Evolutionary conservation across 805 yeast genomes (phyloP), one percentile per base, ranked within the genome.

Genomic region (Ogataea pilisensis): DNA sequence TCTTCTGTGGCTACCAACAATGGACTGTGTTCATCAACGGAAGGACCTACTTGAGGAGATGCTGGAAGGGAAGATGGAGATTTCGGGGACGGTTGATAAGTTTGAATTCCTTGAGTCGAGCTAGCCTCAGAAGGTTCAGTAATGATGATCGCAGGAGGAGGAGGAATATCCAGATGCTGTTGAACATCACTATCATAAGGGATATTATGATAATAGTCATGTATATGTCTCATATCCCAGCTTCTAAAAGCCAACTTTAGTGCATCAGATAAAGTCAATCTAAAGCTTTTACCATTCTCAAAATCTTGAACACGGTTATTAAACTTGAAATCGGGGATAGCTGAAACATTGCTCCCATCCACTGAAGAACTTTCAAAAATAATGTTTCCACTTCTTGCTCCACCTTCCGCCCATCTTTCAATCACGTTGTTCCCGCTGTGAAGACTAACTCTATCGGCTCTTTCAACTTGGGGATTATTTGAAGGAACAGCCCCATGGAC

Each of bases 261-360:
- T 2, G 68, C 57, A 41, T 64, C 68, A 22, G 57, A 45, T 5
- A 64, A 40, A 5, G 64, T 53, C 20, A 63, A 49, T 32, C 63
- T 49, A 28, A 53, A 46, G 24, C 55, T 47, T 21, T 42, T 34
- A 8, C 63, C 61, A 7, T 37, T 36, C 36, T 61, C 65, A 8
- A 60, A 46, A 35, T 53, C 50, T 37, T 61, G 59, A 16, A 61
- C 37, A 35, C 54, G 53, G 25, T 47, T 48, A 22, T 53, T 46
- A 39, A 58, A 56, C 19, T 38, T 39, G 12, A 35, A 54, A 27
- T 28, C 26, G 6, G 4, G 20, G 9, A 8, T 9, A 7, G 6
- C 13, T 2, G 29, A 18, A 12, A 32, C 38, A 14, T 35, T 21
- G 27, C 37, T 42, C 16, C 21, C 20, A 21, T 14, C n/a, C 5